Evolutionary conservation across 306 rosid species (phyloP).

Genomic region (Vicia sativa): DNA sequence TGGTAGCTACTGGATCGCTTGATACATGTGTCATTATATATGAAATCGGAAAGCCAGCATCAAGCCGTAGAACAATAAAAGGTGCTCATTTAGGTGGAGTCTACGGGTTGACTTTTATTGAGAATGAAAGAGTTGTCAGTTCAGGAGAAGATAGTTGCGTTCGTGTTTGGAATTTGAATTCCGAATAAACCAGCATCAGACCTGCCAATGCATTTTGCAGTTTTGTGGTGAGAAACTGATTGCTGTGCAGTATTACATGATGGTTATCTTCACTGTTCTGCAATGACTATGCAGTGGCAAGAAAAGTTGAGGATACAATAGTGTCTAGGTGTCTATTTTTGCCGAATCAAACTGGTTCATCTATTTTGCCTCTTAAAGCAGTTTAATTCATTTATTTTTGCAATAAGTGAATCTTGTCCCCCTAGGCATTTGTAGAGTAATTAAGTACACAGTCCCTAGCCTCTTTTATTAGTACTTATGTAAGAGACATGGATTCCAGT

Average conservation of each 20-base stretch:
- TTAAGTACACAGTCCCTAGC: background rate
- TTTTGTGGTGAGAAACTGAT: slow-evolving; percentile 32
- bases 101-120: slow-evolving; percentile 77
- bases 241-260: slow-evolving; percentile 10
- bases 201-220: slow-evolving; percentile 35
- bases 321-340: slow-evolving; percentile 15
- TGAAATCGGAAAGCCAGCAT: slow-evolving; percentile 85
- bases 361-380: slow-evolving; percentile 14
- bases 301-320: slow-evolving; percentile 19
- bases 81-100: slow-evolving; percentile 96
- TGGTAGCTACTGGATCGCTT: slow-evolving; percentile 92
- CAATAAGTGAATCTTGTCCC: slow-evolving; percentile 10
- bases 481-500: background rate
- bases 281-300: slow-evolving; percentile 16
- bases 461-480: background rate
- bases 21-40: slow-evolving; percentile 85
- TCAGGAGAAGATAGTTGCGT: slow-evolving; percentile 95
- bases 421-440: background rate
- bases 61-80: slow-evolving; percentile 82
- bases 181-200: slow-evolving; percentile 44
- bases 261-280: slow-evolving; percentile 25
- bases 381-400: slow-evolving; percentile 22
- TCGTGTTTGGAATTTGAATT: slow-evolving; percentile 78
- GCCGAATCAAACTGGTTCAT: slow-evolving; percentile 10
- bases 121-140: slow-evolving; percentile 64